A percentile compares a stretch with the other conserved stretches of the same genome.
Evolutionary conservation across 345 rosid genomes (phyloP).

Genomic region (Reutealis trisperma): DNA sequence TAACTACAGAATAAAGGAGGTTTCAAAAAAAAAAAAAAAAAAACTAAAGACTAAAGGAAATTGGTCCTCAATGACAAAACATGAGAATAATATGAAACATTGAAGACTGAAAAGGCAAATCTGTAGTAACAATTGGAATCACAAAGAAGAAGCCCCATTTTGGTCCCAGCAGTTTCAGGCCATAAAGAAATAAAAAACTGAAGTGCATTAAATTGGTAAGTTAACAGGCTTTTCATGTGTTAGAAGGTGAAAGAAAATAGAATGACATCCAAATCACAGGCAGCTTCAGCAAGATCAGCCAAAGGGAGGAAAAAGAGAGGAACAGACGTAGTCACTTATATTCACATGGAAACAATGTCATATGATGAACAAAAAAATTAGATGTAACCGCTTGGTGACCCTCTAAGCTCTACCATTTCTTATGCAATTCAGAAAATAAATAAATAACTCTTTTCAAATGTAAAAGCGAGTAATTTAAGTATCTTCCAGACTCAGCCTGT

Average conservation of each 20-base stretch:
- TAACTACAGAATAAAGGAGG: too few species aligned
- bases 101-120: neutral
- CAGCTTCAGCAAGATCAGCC: too few species aligned
- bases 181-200: neutral
- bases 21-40: too few species aligned
- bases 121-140: neutral
- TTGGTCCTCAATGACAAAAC: neutral
- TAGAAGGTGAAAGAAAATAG: neutral
- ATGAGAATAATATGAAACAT: neutral
- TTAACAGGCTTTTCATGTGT: neutral
- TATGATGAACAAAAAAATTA: neutral
- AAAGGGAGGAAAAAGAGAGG: too few species aligned
- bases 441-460: neutral
- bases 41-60: too few species aligned
- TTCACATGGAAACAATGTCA: neutral
- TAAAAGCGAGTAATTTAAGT: neutral
- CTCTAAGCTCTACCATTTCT: neutral
- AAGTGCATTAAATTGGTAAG: neutral
- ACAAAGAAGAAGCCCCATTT: neutral
- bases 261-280: too few species aligned
- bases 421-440: neutral
- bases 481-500: neutral
- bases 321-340: neutral
- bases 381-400: neutral
- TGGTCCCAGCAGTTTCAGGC: neutral